A percentile compares a stretch with the other conserved stretches of the same genome.
phyloP scores from a whole-genome alignment of 1,284 basidiomycete species.

The Neonothopanus nambi region DNA sequence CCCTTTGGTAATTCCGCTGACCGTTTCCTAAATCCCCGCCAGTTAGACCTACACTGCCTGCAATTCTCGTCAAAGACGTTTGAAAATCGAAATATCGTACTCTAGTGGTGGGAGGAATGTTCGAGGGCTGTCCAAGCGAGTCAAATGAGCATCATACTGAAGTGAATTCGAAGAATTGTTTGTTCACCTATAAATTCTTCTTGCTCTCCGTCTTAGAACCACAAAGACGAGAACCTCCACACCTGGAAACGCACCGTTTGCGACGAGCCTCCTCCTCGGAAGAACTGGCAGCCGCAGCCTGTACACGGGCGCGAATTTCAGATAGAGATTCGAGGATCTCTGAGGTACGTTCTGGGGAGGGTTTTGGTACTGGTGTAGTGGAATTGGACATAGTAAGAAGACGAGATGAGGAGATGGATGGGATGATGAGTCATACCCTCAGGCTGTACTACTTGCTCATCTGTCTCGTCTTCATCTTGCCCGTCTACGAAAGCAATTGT shows the following conservation, averaged over 20 bases:
- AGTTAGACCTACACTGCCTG: not conserved
- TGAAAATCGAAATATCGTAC: constrained; percentile 28
- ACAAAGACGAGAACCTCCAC: constrained; percentile 58
- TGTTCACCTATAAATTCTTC: constrained; percentile 44
- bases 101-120: constrained; percentile 55
- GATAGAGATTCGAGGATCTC: constrained; percentile 55
- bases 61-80: too few relatives aligned
- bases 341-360: constrained; percentile 32
- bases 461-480: too few relatives aligned
- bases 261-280: constrained; percentile 23
- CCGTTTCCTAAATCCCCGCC: constrained; percentile 38
- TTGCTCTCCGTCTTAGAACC: constrained; percentile 45
- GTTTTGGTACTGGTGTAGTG: not conserved
- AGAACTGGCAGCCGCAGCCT: constrained; percentile 27
- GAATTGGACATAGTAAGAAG: too few relatives aligned
- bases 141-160: not conserved
- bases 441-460: too few relatives aligned
- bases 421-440: too few relatives aligned
- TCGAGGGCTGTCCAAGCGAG: constrained; percentile 39
- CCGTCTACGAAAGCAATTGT: too few relatives aligned
- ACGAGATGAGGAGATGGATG: too few relatives aligned
- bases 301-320: constrained; percentile 50
- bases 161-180: constrained; percentile 15
- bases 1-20: constrained; percentile 41
- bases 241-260: constrained; percentile 49